phyloP scores from a whole-genome alignment of 805 yeast species.

The Osmozyma mogii region DNA sequence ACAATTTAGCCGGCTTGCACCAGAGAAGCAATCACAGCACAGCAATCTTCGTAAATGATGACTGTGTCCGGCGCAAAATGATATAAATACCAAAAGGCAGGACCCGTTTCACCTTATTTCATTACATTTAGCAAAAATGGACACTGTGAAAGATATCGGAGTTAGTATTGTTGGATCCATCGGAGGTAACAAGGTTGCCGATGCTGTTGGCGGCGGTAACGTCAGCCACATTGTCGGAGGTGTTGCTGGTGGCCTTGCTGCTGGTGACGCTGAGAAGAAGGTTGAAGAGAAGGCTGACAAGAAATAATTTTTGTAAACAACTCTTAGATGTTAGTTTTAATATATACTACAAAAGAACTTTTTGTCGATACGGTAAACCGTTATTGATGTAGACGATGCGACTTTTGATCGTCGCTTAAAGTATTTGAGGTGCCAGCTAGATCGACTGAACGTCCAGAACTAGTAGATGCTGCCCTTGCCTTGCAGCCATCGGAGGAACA shows the following conservation, averaged over 20 bases:
- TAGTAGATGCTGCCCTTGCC: too few relatives aligned
- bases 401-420: too few relatives aligned
- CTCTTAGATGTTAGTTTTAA: too few relatives aligned
- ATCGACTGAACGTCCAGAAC: too few relatives aligned
- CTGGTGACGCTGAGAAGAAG: constrained; percentile 26
- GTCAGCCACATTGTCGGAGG: constrained; percentile 29
- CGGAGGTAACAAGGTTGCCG: constrained; percentile 32
- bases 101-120: constrained; percentile 1
- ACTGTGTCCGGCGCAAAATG: background rate
- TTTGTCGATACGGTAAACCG: too few relatives aligned
- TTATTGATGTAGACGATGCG: too few relatives aligned
- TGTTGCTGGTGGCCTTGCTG: constrained; percentile 26
- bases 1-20: background rate
- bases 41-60: background rate
- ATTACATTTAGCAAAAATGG: constrained; percentile 5
- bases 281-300: constrained; percentile 12
- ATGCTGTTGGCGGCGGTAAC: constrained; percentile 21
- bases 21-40: constrained; percentile 3
- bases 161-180: constrained; percentile 31
- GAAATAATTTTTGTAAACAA: background rate
- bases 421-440: too few relatives aligned
- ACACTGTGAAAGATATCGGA: constrained; percentile 26
- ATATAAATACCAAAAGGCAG: background rate
- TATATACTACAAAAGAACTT: too few relatives aligned
- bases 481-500: too few relatives aligned